A percentile compares a stretch with the other conserved stretches of the same genome.
Evolutionary conservation across 768 basidiomycete genomes (phyloP).

Genomic region (Trametes gibbosa): DNA sequence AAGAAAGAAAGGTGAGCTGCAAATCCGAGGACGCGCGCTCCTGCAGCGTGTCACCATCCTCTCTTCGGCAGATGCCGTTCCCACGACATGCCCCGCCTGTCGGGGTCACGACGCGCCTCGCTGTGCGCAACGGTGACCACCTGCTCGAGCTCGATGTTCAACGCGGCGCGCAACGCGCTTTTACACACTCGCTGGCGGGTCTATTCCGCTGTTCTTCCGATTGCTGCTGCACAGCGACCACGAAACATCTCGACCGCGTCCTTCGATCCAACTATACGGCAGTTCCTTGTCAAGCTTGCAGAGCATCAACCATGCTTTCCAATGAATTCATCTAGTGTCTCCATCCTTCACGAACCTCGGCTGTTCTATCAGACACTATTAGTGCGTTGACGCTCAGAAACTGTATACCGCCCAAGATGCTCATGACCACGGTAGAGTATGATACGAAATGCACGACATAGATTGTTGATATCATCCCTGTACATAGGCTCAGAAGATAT

Average conservation of each 20-base stretch:
- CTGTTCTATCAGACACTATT: slow-evolving; percentile 28
- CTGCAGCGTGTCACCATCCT: slow-evolving; percentile 15
- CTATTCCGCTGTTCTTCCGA: slow-evolving; percentile 2
- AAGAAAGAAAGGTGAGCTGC: slow-evolving; percentile 9
- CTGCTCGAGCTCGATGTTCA: slow-evolving; percentile 18
- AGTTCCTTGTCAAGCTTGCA: slow-evolving; percentile 24
- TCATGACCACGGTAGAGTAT: slow-evolving; percentile 49
- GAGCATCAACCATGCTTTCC: slow-evolving; percentile 30
- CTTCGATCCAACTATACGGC: slow-evolving; percentile 25
- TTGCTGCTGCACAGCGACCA: slow-evolving; percentile 3
- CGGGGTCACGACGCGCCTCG: neutral
- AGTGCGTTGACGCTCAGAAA: slow-evolving; percentile 16
- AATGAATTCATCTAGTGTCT: slow-evolving; percentile 23
- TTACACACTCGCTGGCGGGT: slow-evolving; percentile 8
- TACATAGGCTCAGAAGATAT: slow-evolving; percentile 82
- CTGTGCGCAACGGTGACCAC: slow-evolving; percentile 4
- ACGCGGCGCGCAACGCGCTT: slow-evolving; percentile 18
- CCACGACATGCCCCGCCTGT: slow-evolving; percentile 5
- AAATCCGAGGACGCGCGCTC: slow-evolving; percentile 5
- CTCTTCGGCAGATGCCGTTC: slow-evolving; percentile 17
- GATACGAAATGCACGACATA: slow-evolving; percentile 69
- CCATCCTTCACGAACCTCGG: slow-evolving; percentile 26
- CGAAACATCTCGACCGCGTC: slow-evolving; percentile 16
- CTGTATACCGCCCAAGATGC: neutral
- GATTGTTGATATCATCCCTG: slow-evolving; percentile 87